Conservation (phyloP, 805 yeast species). For the Ogataea salicorniae region DNA sequence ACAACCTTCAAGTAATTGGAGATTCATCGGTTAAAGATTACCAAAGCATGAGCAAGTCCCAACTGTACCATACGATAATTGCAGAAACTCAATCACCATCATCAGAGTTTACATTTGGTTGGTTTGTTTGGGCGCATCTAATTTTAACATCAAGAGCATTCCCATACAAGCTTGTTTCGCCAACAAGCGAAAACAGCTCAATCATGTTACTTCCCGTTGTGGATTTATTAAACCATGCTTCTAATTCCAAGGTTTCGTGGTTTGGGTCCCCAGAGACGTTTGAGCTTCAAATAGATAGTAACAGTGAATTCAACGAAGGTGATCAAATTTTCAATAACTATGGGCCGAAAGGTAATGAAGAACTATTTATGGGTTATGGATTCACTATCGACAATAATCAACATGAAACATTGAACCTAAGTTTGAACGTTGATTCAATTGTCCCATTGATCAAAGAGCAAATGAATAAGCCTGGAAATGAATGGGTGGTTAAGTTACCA, state of each 20-base stretch:
- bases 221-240: conserved; percentile 74
- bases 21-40: conserved; percentile 1
- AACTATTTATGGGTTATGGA: conserved; percentile 76
- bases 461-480: background rate
- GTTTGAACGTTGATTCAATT: conserved; percentile 44
- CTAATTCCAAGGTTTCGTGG: conserved; percentile 64
- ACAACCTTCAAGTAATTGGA: background rate
- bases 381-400: conserved; percentile 55
- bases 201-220: conserved; percentile 70
- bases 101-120: conserved; percentile 37
- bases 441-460: conserved; percentile 1
- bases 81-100: conserved; percentile 25
- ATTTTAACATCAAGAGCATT: conserved; percentile 78
- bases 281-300: conserved; percentile 8
- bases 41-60: background rate
- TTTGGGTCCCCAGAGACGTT: conserved; percentile 18
- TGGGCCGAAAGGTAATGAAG: conserved; percentile 86
- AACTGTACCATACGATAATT: conserved; percentile 4
- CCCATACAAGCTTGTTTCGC: conserved; percentile 55
- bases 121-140: conserved; percentile 69
- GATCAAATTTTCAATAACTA: conserved; percentile 70
- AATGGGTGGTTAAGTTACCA: conserved; percentile 24
- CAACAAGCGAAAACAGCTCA: conserved; percentile 12
- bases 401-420: conserved; percentile 55
- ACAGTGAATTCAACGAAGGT: background rate